Conservation (phyloP, 73 alveolate genomes). For the Tetrahymena thermophila region DNA sequence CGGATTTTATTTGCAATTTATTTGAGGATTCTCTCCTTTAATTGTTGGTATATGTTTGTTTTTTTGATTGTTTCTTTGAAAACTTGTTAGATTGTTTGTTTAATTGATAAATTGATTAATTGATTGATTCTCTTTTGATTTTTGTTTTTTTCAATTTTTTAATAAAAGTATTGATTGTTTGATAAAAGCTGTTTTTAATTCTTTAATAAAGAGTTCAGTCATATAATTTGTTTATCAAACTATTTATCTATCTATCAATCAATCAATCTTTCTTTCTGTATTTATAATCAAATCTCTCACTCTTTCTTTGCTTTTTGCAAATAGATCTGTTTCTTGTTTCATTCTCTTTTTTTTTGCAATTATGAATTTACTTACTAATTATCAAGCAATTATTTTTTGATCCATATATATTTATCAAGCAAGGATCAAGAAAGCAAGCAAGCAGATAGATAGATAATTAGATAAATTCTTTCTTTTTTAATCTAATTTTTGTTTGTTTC, state of each 20-base stretch:
- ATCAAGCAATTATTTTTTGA: not conserved
- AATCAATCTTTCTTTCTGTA: not conserved
- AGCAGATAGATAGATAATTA: not conserved
- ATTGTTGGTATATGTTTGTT: not conserved
- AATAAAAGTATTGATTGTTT: not conserved
- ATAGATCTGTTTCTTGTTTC: not conserved
- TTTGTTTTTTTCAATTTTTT: not conserved
- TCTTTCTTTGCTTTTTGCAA: not conserved
- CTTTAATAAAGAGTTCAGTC: not conserved
- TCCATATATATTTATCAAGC: not conserved
- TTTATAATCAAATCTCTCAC: not conserved
- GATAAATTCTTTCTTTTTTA: not conserved
- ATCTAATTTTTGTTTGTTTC: not conserved
- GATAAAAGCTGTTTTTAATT: not conserved
- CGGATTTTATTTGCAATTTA: not conserved
- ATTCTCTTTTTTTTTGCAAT: not conserved
- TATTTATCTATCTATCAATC: not conserved
- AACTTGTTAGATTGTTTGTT: not conserved
- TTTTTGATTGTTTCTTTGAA: not conserved
- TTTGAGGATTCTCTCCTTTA: not conserved
- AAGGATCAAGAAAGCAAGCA: not conserved
- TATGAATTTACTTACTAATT: not conserved
- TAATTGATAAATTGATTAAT: not conserved
- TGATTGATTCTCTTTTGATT: not conserved
- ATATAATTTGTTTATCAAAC: not conserved